Evolutionary conservation across 1,139 yeast species (phyloP), one percentile per base, ranked within the genome.

Genomic region (Lodderomyces metapsilosis): DNA sequence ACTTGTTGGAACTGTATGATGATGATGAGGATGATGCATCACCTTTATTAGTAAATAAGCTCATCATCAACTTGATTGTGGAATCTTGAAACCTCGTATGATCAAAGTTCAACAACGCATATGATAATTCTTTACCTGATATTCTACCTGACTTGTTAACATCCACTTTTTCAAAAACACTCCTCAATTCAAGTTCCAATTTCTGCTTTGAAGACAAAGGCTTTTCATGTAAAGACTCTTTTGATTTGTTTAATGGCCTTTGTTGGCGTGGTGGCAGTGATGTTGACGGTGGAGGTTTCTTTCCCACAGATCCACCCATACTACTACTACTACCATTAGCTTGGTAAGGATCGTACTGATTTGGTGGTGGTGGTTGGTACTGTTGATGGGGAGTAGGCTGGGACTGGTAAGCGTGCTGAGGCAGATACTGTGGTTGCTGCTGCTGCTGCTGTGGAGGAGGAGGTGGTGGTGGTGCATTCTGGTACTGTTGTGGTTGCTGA

Each of bases 41-140:
- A 23, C 23, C 23, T 22, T 31, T 30, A 15, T 37, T 37, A 6
- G 40, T 37, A 58, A 84, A 84, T 56, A 84, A 66, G 53, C 78
- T 76, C 44, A 84, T 78, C 87, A 84, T 83, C 35, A 84, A 65
- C 38, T 68, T 59, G 30, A 83, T 78, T 1, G 91, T 82, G 21
- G 82, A 77, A 17, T 79, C 72, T 51, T 79, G 79, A 57, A 84
- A 84, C 47, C 76, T 71, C 2, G 88, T 74, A 51, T 78, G 76
- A 52, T 82, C 87, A 51, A 81, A 81, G 55, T 84, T 84, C 34
- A 78, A 69, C 42, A 84, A 65, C 1, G 88, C 89, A 42, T 68
- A 63, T 2, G 84, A 72, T 42, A 84, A 68, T 60, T 84, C 92
- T 12, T 61, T 60, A 38, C 80, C 80, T 2, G 82, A 74, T 34